A percentile compares a stretch with the other conserved stretches of the same genome.
phyloP scores from a whole-genome alignment of 495 filamentous ascomycete species.

The Talaromyces proteolyticus region DNA sequence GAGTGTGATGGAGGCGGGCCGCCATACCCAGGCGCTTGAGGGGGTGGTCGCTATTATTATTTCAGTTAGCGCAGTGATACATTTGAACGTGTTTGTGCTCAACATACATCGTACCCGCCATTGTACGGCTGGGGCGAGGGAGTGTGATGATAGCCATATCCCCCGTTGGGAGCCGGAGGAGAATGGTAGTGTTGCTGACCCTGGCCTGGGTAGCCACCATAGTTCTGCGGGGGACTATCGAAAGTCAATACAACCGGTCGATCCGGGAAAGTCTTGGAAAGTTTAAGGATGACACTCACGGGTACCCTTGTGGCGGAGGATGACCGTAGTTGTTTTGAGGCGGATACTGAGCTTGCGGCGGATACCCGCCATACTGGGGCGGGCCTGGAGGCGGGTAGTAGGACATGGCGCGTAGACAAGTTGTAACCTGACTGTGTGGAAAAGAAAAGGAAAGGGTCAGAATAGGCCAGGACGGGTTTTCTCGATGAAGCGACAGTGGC shows the following conservation, averaged over 20 bases:
- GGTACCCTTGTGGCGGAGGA: conserved; percentile 23
- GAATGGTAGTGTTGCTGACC: conserved; percentile 34
- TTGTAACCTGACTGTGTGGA: not conserved
- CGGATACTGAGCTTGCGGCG: conserved; percentile 39
- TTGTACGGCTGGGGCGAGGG: conserved; percentile 31
- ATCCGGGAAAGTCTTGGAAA: not conserved
- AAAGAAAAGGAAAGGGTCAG: not conserved
- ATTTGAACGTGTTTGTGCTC: no score
- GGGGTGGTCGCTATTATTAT: conserved; percentile 15
- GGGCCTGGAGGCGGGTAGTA: conserved; percentile 43
- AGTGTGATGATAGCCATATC: conserved; percentile 40
- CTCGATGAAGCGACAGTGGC: not conserved
- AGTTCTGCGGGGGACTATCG: conserved; percentile 27
- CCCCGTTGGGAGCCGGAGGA: conserved; percentile 28
- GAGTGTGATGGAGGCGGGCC: conserved; percentile 18
- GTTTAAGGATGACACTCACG: conserved; percentile 15
- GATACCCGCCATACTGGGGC: conserved; percentile 38
- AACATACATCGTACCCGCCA: conserved; percentile 34
- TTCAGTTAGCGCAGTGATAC: no score
- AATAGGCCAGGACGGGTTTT: not conserved
- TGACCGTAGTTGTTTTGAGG: conserved; percentile 28
- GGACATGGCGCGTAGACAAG: conserved; percentile 31
- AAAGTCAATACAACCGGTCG: no score
- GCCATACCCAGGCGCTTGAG: conserved; percentile 22
- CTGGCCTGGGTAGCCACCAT: conserved; percentile 44